Conservation (phyloP, 495 filamentous ascomycete species). For the Apiosordaria backusii region DNA sequence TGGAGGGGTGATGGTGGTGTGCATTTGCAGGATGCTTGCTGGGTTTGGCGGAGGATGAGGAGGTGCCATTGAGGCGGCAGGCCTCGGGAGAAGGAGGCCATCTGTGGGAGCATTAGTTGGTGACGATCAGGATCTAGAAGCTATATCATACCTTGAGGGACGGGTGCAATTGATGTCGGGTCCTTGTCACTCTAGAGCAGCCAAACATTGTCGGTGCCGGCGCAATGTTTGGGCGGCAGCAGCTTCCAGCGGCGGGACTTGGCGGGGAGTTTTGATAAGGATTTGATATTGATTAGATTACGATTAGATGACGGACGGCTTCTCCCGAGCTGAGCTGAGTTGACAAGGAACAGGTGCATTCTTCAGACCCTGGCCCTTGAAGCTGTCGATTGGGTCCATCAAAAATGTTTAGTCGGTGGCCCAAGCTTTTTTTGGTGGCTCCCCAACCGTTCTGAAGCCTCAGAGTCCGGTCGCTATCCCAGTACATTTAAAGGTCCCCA, state of each 20-base stretch:
- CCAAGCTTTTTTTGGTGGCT: conserved; percentile 23
- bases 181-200: background rate
- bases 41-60: conserved; percentile 16
- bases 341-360: background rate
- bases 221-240: conserved; percentile 13
- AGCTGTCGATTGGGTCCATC: background rate
- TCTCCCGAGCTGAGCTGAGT: background rate
- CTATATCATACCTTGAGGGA: background rate
- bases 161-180: background rate
- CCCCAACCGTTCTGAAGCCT: conserved; percentile 18
- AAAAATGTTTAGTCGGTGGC: conserved; percentile 4
- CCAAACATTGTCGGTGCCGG: conserved; percentile 9
- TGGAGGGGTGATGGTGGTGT: conserved; percentile 4
- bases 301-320: background rate
- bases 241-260: background rate
- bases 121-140: background rate
- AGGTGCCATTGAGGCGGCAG: conserved; percentile 17
- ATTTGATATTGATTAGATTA: background rate
- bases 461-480: background rate
- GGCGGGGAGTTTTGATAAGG: background rate
- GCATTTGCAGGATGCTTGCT: conserved; percentile 8
- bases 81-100: conserved; percentile 28
- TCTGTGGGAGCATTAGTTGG: conserved; percentile 4
- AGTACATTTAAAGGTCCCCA: conserved; percentile 14
- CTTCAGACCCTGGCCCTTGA: background rate